phyloP scores from a whole-genome alignment of 1,284 basidiomycete species.

The Ustilago nuda region DNA sequence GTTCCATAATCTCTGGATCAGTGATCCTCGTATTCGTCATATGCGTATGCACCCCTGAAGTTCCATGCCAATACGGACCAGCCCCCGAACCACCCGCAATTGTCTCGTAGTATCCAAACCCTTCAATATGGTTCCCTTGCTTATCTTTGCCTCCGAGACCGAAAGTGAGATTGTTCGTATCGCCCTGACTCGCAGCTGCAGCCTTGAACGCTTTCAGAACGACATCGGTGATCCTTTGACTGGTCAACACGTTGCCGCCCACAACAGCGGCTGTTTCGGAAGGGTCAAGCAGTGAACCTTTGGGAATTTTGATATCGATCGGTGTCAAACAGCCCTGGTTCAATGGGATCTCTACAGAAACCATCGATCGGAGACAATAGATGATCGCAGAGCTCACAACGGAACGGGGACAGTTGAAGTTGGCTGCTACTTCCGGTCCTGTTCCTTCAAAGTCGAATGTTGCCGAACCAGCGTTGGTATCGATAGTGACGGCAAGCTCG shows the following conservation, averaged over 20 bases:
- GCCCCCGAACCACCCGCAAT: slow-evolving; percentile 92
- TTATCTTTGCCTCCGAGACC: slow-evolving; percentile 86
- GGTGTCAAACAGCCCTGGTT: slow-evolving; percentile 87
- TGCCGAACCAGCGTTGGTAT: slow-evolving; percentile 81
- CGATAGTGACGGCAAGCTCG: slow-evolving; percentile 81
- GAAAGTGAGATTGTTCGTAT: slow-evolving; percentile 88
- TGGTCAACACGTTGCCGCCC: slow-evolving; percentile 91
- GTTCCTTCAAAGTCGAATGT: slow-evolving; percentile 86
- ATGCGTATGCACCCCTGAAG: slow-evolving; percentile 72
- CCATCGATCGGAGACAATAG: slow-evolving; percentile 91
- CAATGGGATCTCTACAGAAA: slow-evolving; percentile 89
- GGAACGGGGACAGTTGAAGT: slow-evolving; percentile 79
- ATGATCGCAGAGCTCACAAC: slow-evolving; percentile 94
- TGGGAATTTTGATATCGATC: slow-evolving; percentile 81
- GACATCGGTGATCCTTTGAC: slow-evolving; percentile 93
- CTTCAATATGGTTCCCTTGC: slow-evolving; percentile 78
- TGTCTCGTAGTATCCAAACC: slow-evolving; percentile 97
- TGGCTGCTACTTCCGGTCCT: slow-evolving; percentile 87
- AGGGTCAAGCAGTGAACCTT: slow-evolving; percentile 82
- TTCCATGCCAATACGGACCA: slow-evolving; percentile 87
- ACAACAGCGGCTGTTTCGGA: slow-evolving; percentile 85
- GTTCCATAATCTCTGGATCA: slow-evolving; percentile 91
- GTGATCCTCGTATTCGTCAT: slow-evolving; percentile 85
- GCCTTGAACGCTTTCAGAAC: slow-evolving; percentile 93
- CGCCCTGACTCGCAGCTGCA: slow-evolving; percentile 92